phyloP scores from a whole-genome alignment of 2,329 filamentous ascomycete species.

The Colletotrichum liaoningense region DNA sequence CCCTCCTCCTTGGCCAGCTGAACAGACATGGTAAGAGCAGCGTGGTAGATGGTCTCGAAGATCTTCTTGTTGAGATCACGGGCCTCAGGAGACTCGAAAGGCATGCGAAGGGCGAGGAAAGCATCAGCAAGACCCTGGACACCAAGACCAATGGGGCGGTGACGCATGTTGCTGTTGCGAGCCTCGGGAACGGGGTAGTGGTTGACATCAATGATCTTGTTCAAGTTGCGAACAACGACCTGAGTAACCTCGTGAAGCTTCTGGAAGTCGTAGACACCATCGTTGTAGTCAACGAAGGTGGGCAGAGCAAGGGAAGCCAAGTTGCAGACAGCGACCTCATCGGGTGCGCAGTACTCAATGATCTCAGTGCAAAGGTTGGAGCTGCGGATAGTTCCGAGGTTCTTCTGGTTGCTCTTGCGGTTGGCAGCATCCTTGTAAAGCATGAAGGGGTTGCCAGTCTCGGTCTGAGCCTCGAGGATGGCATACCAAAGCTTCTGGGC shows the following conservation, averaged over 20 bases:
- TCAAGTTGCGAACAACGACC: conserved; percentile 93
- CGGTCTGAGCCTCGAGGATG: conserved; percentile 96
- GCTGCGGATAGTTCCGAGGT: conserved; percentile 96
- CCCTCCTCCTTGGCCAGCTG: conserved; percentile 87
- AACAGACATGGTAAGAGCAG: conserved; percentile 87
- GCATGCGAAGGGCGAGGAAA: conserved; percentile 95
- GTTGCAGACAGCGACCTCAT: conserved; percentile 99
- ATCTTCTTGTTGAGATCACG: conserved; percentile 96
- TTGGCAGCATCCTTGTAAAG: conserved; percentile 99
- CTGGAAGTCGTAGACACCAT: conserved; percentile 91
- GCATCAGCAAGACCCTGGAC: conserved; percentile 98
- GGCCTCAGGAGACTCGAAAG: conserved; percentile 96
- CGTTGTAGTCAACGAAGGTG: conserved; percentile 87
- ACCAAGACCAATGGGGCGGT: conserved; percentile 94
- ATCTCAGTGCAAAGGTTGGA: conserved; percentile 99
- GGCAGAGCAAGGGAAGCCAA: conserved; percentile 93
- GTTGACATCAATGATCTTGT: conserved; percentile 98
- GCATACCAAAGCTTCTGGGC: conserved; percentile 99
- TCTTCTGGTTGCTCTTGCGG: conserved; percentile 99
- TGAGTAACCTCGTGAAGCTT: conserved; percentile 96
- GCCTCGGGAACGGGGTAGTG: conserved; percentile 98
- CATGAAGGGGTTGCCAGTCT: conserved; percentile 99
- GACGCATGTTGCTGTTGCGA: conserved; percentile 95
- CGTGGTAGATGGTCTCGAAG: conserved; percentile 99
- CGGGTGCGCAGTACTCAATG: conserved; percentile 94